A percentile compares a stretch with the other conserved stretches of the same genome.
Evolutionary conservation across 2,329 filamentous ascomycete species (phyloP).

Genomic region (Fusarium ramigenum): DNA sequence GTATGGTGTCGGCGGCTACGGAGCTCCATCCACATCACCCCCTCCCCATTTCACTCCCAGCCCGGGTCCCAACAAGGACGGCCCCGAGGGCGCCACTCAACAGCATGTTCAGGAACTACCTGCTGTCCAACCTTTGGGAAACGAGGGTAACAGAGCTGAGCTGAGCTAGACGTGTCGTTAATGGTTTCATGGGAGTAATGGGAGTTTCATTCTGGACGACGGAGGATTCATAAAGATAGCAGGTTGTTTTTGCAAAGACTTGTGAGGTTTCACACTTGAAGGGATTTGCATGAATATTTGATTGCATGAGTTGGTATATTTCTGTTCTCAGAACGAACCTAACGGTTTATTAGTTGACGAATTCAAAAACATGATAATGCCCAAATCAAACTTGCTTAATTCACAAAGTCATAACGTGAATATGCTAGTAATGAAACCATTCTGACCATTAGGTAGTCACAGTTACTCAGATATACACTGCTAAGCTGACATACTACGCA

Average conservation of each 20-base stretch:
- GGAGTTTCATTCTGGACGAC: conserved; percentile 5
- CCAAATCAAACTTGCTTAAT: neutral
- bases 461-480: neutral
- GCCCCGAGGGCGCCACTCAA: conserved; percentile 13
- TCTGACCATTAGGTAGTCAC: neutral
- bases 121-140: conserved; percentile 43
- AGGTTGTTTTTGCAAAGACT: conserved; percentile 17
- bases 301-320: conserved; percentile 32
- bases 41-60: conserved; percentile 46
- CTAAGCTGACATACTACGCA: neutral
- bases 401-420: neutral
- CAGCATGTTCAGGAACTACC: conserved; percentile 42
- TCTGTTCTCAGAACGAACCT: conserved; percentile 19
- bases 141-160: conserved; percentile 48
- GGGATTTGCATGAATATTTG: conserved; percentile 17
- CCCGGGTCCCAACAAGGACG: conserved; percentile 40
- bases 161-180: conserved; percentile 31
- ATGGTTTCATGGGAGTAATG: neutral
- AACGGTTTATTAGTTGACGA: conserved; percentile 17
- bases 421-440: neutral
- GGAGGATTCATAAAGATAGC: neutral
- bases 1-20: conserved; percentile 35
- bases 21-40: conserved; percentile 37
- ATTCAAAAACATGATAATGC: conserved; percentile 18
- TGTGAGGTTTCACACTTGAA: conserved; percentile 2